These are phyloP conservation scores for Ceratobasidium papillatum DNA, from an alignment of 1,284 basidiomycete genomes.

Conservation along the genomic window DNA sequence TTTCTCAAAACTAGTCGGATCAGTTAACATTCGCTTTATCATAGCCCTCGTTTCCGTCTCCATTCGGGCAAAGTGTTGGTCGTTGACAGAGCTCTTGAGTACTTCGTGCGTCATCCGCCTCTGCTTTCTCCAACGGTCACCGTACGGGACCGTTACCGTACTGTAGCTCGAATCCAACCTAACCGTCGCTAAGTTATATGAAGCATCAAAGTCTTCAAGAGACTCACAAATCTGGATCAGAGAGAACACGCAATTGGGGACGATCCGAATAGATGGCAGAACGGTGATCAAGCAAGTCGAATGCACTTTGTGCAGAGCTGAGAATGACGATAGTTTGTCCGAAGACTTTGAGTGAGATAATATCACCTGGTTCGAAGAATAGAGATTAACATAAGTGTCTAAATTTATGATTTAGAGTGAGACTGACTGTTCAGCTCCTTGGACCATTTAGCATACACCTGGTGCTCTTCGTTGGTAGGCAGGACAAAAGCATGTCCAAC, in stretches of 20 bases:
- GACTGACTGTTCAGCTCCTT: constrained; percentile 25
- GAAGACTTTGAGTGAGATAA: constrained; percentile 20
- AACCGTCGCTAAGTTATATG: not conserved
- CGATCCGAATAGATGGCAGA: constrained; percentile 41
- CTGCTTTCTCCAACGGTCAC: constrained; percentile 22
- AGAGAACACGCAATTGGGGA: constrained; percentile 31
- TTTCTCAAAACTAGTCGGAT: not conserved
- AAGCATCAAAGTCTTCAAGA: not conserved
- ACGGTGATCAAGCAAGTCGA: constrained; percentile 39
- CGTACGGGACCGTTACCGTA: constrained; percentile 1
- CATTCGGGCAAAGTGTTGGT: constrained; percentile 17
- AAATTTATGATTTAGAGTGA: not conserved
- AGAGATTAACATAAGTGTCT: not conserved
- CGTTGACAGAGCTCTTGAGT: constrained; percentile 11
- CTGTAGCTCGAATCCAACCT: constrained; percentile 17
- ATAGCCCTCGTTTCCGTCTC: constrained; percentile 5
- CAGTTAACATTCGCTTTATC: not conserved
- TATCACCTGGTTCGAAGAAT: constrained; percentile 15
- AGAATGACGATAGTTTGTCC: constrained; percentile 42
- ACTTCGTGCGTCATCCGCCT: constrained; percentile 20
- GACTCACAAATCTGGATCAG: constrained; percentile 23
- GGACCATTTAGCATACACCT: constrained; percentile 14
- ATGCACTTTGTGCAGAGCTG: constrained; percentile 31
- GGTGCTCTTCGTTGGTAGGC: constrained; percentile 4
- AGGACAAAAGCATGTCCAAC: constrained; percentile 35